phyloP scores from a whole-genome alignment of 2,329 filamentous ascomycete species.

The Colletotrichum phormii region DNA sequence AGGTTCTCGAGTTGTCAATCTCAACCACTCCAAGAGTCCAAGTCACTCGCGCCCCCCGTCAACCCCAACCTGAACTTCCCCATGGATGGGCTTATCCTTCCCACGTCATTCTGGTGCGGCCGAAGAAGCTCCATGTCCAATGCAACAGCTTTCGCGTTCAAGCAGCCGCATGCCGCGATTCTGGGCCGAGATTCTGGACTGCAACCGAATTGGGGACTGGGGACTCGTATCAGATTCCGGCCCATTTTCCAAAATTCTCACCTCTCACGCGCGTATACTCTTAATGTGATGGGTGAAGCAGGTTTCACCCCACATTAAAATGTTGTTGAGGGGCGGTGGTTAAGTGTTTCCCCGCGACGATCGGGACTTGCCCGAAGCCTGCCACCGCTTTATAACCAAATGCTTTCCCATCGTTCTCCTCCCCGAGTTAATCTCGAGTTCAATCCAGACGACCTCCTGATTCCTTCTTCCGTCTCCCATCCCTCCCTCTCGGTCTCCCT shows the following conservation, averaged over 20 bases:
- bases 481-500: background rate
- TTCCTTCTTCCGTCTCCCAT: background rate
- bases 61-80: slow-evolving; percentile 17
- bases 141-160: background rate
- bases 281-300: slow-evolving; percentile 10
- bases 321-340: slow-evolving; percentile 22
- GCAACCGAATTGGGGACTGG: background rate
- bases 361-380: slow-evolving; percentile 32
- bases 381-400: slow-evolving; percentile 20
- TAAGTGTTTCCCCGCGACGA: slow-evolving; percentile 14
- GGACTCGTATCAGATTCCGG: slow-evolving; percentile 4
- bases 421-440: background rate
- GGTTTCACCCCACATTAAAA: slow-evolving; percentile 29
- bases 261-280: slow-evolving; percentile 9
- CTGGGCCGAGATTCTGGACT: background rate
- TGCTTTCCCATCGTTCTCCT: background rate
- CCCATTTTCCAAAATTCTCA: slow-evolving; percentile 12
- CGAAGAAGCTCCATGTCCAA: slow-evolving; percentile 31
- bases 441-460: slow-evolving; percentile 23
- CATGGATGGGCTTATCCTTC: slow-evolving; percentile 6
- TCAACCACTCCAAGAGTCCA: background rate
- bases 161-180: background rate
- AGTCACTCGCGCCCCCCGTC: background rate
- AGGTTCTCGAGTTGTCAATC: background rate
- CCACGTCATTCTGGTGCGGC: slow-evolving; percentile 32